Conservation (phyloP, 1,284 basidiomycete species). For the Cutaneotrichosporon curvatum region DNA sequence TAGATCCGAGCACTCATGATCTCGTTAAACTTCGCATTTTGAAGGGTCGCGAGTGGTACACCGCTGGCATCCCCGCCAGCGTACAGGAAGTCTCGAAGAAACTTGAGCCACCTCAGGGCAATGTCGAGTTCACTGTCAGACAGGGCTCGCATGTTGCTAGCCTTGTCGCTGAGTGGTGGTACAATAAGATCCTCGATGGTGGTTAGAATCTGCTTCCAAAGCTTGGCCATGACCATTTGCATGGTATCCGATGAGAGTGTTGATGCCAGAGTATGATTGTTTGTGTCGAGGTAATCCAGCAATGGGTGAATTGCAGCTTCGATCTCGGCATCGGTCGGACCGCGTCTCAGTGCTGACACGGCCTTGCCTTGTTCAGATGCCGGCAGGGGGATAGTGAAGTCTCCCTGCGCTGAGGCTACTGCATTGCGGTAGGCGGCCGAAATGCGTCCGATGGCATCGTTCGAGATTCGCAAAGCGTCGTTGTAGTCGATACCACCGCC, state of each 20-base stretch:
- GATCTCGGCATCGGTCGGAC: conserved; percentile 86
- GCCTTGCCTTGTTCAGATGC: conserved; percentile 48
- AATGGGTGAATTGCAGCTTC: conserved; percentile 86
- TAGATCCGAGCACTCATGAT: conserved; percentile 82
- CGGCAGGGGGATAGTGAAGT: conserved; percentile 72
- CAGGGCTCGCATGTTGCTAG: conserved; percentile 82
- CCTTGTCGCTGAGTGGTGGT: conserved; percentile 81
- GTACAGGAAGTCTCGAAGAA: conserved; percentile 90
- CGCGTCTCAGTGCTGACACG: conserved; percentile 50
- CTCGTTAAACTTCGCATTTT: conserved; percentile 93
- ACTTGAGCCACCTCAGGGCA: conserved; percentile 97
- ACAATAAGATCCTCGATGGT: conserved; percentile 85
- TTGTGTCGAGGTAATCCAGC: conserved; percentile 95
- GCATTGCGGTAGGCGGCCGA: conserved; percentile 72
- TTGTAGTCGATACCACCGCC: conserved; percentile 61
- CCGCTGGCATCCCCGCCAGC: conserved; percentile 81
- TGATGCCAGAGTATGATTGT: conserved; percentile 84
- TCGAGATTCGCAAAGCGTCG: conserved; percentile 49
- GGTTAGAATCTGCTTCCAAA: conserved; percentile 93
- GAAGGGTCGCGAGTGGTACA: conserved; percentile 75
- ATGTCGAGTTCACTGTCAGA: conserved; percentile 95
- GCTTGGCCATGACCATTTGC: conserved; percentile 83
- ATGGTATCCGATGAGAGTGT: conserved; percentile 77
- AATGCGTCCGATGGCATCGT: conserved; percentile 54
- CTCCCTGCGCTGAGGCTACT: conserved; percentile 52